Conservation (phyloP, 495 filamentous ascomycete species). For the Talaromyces adpressus region DNA sequence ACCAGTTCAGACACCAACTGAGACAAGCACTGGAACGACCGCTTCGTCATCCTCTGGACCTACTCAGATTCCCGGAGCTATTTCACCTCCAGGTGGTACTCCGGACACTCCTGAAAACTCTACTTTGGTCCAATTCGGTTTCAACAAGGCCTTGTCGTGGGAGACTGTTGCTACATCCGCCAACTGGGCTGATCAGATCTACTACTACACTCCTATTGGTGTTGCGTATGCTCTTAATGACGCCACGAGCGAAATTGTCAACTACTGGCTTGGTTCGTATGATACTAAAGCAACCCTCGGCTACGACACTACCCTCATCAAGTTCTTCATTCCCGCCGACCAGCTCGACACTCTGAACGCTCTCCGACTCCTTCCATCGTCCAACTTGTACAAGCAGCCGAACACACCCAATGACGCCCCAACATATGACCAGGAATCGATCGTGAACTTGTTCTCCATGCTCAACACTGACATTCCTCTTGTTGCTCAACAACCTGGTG, state of each 20-base stretch:
- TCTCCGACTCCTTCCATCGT: constrained; percentile 60
- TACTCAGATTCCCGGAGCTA: constrained; percentile 61
- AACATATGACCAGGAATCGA: constrained; percentile 32
- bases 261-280: constrained; percentile 70
- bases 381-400: constrained; percentile 65
- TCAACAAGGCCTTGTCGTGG: constrained; percentile 74
- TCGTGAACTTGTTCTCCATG: constrained; percentile 63
- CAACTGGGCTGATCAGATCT: constrained; percentile 78
- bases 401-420: constrained; percentile 12
- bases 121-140: constrained; percentile 75
- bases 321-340: constrained; percentile 63
- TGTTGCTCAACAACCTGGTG: constrained; percentile 29
- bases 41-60: constrained; percentile 42
- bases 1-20: constrained; percentile 23
- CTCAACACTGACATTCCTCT: constrained; percentile 84
- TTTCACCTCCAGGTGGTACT: constrained; percentile 56
- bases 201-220: constrained; percentile 68
- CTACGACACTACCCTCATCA: constrained; percentile 78
- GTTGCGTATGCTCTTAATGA: constrained; percentile 60
- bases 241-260: constrained; percentile 42
- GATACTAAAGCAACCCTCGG: constrained; percentile 62
- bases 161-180: constrained; percentile 63
- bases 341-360: constrained; percentile 54
- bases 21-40: constrained; percentile 14
- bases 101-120: constrained; percentile 51